Percentiles rank a stretch among this genome's conserved stretches.
These are phyloP conservation scores for Yamadazyma sp. DNA, from an alignment of 805 yeast genomes.

Conservation along the genomic window DNA sequence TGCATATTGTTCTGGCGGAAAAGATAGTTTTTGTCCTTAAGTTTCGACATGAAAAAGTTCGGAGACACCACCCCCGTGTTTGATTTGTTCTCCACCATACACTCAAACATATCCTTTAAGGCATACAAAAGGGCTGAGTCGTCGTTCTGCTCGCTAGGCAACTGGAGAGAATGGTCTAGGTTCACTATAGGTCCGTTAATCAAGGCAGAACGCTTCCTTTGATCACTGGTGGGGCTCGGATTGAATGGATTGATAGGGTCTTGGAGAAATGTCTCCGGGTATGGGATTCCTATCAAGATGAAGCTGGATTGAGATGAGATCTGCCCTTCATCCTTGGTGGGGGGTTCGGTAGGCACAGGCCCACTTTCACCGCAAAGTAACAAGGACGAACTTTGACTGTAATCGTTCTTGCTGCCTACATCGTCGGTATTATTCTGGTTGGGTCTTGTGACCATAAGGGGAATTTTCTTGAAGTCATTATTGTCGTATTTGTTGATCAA, in stretches of 20 bases:
- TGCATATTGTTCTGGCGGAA: constrained; percentile 88
- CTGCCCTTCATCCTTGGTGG: constrained; percentile 23
- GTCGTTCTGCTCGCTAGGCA: constrained; percentile 32
- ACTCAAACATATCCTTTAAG: constrained; percentile 81
- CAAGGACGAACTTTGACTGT: constrained; percentile 36
- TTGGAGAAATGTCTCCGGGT: constrained; percentile 34
- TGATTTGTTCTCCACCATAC: constrained; percentile 69
- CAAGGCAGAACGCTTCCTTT: constrained; percentile 74
- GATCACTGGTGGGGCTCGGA: constrained; percentile 56
- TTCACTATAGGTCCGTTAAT: constrained; percentile 81
- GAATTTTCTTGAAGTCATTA: constrained; percentile 29
- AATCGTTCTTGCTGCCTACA: constrained; percentile 20
- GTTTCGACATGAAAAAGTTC: constrained; percentile 62
- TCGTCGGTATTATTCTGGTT: constrained; percentile 13
- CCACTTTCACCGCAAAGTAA: constrained; percentile 20
- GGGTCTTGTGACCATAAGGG: constrained; percentile 39
- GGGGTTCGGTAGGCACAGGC: background rate
- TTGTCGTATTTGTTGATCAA: constrained; percentile 25
- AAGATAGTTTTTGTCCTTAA: constrained; percentile 79
- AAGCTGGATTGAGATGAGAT: constrained; percentile 29
- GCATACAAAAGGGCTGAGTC: constrained; percentile 48
- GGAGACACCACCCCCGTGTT: constrained; percentile 87
- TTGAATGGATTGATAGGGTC: constrained; percentile 40
- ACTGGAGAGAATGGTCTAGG: constrained; percentile 63
- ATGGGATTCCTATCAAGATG: constrained; percentile 42